A percentile compares a stretch with the other conserved stretches of the same genome.
phyloP scores from a whole-genome alignment of 2,329 filamentous ascomycete species.

The Didymella glomerata region DNA sequence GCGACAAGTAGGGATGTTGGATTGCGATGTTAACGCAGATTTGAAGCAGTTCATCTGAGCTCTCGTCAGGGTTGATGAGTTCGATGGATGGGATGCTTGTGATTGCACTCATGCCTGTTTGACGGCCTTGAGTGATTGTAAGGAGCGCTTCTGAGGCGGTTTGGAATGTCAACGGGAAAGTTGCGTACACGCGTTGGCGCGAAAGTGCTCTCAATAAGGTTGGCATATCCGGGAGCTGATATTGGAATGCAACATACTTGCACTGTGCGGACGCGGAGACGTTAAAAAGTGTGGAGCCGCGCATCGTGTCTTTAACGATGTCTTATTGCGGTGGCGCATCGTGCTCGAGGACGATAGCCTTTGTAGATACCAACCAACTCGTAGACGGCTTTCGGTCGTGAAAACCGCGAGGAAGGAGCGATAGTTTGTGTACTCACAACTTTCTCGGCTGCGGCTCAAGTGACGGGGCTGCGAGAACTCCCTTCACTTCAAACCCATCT shows the following conservation, averaged over 20 bases:
- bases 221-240: not conserved
- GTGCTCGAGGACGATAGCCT: not conserved
- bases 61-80: not conserved
- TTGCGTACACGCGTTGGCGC: not conserved
- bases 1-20: not conserved
- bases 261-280: not conserved
- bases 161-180: not conserved
- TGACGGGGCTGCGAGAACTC: not conserved
- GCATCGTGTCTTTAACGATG: not conserved
- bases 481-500: not conserved
- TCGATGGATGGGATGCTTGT: not conserved
- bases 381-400: too few relatives aligned
- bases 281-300: not conserved
- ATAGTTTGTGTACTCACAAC: not conserved
- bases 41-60: not conserved
- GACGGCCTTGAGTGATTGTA: not conserved
- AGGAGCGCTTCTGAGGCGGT: too few relatives aligned
- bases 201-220: not conserved
- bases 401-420: not conserved
- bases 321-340: not conserved
- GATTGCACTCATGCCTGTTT: not conserved
- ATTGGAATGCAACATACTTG: too few relatives aligned
- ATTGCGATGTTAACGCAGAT: not conserved
- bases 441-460: not conserved
- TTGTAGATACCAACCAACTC: too few relatives aligned